Base-by-base conservation (phyloP, 768 basidiomycete genomes). In the Pulveroboletus ravenelii region DNA sequence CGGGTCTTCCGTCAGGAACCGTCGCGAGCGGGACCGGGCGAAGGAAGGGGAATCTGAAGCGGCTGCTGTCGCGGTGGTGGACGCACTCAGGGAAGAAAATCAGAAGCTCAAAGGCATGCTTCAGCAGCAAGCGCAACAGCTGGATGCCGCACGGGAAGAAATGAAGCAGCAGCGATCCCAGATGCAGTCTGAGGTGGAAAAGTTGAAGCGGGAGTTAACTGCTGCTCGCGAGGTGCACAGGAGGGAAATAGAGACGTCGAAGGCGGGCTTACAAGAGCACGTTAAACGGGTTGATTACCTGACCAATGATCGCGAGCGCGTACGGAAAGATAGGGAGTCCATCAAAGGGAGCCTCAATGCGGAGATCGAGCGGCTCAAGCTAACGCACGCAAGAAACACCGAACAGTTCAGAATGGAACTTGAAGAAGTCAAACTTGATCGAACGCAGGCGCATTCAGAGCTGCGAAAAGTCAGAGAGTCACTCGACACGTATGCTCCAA, bases 341-440 rank as follows among this genome's bases (percentile, higher is more conserved):
- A 6, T 52, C n/a, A 53, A 37, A 15, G 43, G 40, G 3, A 52
- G 13, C n/a, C 45, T 65, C 31, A 46, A n/a, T 23, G 45, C 45
- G 25, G 62, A 70, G 45, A 56, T 64, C 32, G 62, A 62, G 10
- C 58, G 45, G 23, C 35, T 68, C 7, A 60, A 55, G 31, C 1
- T n/a, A 31, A 20, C 47, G 25, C 45, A 56, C 13, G 43, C 52
- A 13, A 57, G 53, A 31, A 57, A 66, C 12, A 44, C 23, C 1
- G 56, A 63, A 1, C 42, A 57, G 31, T 50, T 52, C 14, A 59
- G 56, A 31, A 30, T 17, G 5, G 48, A 66, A 1, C 53, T 73
- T 38, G 58, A 64, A n/a, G 60, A 64, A 37, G 56, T 64, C 18
- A 60, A 61, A 31, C 37, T 41, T 5, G 62, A 62, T 23, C 56